Percentiles rank a stretch among this genome's conserved stretches.
These are phyloP conservation scores for Nitzschia palea DNA, from an alignment of 108 stramenopile genomes.

Conservation along the genomic window DNA sequence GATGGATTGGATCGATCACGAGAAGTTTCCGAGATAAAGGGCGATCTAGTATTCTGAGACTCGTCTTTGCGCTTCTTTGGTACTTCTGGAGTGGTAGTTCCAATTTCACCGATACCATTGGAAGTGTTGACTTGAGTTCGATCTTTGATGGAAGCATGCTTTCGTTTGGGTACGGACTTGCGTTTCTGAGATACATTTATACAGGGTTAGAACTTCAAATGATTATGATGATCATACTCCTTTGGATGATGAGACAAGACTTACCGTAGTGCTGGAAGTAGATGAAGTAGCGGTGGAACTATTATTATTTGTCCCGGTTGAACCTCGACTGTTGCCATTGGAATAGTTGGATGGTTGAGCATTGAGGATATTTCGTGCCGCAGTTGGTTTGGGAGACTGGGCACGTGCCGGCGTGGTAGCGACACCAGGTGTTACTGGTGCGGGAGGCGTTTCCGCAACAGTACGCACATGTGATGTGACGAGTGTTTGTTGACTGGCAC, in stretches of 20 bases:
- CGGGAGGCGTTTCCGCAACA: conserved; percentile 38
- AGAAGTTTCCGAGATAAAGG: conserved; percentile 14
- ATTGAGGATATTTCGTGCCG: conserved; percentile 7
- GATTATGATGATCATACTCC: too few relatives aligned
- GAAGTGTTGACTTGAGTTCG: neutral
- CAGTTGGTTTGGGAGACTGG: conserved; percentile 4
- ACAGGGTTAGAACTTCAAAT: neutral
- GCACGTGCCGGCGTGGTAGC: neutral
- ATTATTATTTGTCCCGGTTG: neutral
- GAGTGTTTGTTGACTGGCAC: conserved; percentile 5
- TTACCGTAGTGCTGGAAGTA: neutral
- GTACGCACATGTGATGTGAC: conserved; percentile 16
- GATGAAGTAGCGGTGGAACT: neutral
- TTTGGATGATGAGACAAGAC: neutral
- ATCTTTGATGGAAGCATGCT: conserved; percentile 42
- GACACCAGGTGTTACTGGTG: conserved; percentile 15
- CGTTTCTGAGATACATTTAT: conserved; percentile 32
- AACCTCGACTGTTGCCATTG: neutral
- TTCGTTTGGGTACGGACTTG: conserved; percentile 51
- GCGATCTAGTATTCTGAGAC: neutral
- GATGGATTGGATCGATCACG: conserved; percentile 36
- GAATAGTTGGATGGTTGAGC: neutral
- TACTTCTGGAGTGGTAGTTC: too few relatives aligned
- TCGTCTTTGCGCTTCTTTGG: too few relatives aligned
- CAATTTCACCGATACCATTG: neutral